Evolutionary conservation across 306 rosid species (phyloP), one percentile per base, ranked within the genome.

Genomic region (Begonia loranthoides): DNA sequence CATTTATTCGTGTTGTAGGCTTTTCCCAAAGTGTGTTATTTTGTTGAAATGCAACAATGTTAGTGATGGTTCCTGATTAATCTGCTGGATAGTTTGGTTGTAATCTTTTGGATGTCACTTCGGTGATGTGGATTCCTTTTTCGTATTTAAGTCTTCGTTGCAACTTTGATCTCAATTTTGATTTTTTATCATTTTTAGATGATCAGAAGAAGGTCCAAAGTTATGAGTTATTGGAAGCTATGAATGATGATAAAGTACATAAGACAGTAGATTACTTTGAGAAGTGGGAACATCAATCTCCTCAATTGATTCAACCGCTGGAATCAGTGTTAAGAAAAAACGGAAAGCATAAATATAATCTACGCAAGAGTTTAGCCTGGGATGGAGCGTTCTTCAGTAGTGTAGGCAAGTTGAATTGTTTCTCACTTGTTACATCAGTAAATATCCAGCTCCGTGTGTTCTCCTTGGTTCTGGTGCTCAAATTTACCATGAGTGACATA

Each of bases 281-380:
- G 58, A 65, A 68, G 54, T 63, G 70, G 71, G 81, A 73, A 9
- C 69, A 55, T 10, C 77, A 28, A 28, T 28, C 61, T 40, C 76
- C 82, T 41, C 79, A 53, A 21, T 72, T 76, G 7, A 72, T 56
- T 17, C 73, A 70, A 15, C 24, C 87, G 9, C 21, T 63, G 24
- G 94, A 70, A 54, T 62, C 50, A 4, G 87, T 28, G 36, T 3
- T 69, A 22, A 72, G 53, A 58, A 82, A 66, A 55, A 82, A 69
- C 47, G 68, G 76, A 40, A 86, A 86, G 66, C 19, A n/a, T 15
- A 43, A 43, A 17, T 86, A 65, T 69, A 92, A 92, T 60, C 56
- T 92, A 76, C 96, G 99, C 21, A 83, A 86, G 69, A 92, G 99
- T 59, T 76, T 92, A 58, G 96, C 99, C 28, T 92, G 99, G 99